A percentile compares a stretch with the other conserved stretches of the same genome.
phyloP scores from a whole-genome alignment of 345 rosid species.

The Camelina neglecta region DNA sequence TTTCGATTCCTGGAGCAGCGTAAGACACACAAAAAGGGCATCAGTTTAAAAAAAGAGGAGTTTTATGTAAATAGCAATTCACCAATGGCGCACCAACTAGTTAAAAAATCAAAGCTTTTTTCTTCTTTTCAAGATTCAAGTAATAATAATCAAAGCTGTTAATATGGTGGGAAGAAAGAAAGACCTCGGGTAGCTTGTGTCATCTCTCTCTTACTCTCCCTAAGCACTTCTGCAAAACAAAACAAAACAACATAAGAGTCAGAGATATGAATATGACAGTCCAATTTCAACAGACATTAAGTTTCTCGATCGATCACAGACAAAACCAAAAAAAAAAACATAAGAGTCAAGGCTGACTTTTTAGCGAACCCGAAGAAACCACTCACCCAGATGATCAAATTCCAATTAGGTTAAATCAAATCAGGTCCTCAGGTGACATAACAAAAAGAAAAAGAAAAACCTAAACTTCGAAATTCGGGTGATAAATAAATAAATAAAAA shows the following conservation, averaged over 20 bases:
- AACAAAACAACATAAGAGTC: neutral
- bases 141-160: neutral
- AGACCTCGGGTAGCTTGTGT: slow-evolving; percentile 90
- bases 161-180: neutral
- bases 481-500: neutral
- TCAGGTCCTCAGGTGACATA: neutral
- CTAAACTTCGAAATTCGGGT: neutral
- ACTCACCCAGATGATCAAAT: slow-evolving; percentile 21
- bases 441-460: neutral
- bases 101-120: too few species aligned
- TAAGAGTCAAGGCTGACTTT: slow-evolving; percentile 12
- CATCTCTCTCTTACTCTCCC: slow-evolving; percentile 94
- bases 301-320: neutral
- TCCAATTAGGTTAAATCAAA: neutral
- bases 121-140: too few species aligned
- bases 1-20: slow-evolving; percentile 72
- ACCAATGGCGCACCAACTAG: too few species aligned
- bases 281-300: neutral
- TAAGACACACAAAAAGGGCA: neutral
- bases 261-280: neutral
- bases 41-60: too few species aligned
- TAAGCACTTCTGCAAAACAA: slow-evolving; percentile 69
- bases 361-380: slow-evolving; percentile 3
- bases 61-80: neutral
- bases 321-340: slow-evolving; percentile 18